A percentile compares a stretch with the other conserved stretches of the same genome.
Conservation (phyloP, 192 early-diverging fungal genomes). For the Mortierella hygrophila region DNA sequence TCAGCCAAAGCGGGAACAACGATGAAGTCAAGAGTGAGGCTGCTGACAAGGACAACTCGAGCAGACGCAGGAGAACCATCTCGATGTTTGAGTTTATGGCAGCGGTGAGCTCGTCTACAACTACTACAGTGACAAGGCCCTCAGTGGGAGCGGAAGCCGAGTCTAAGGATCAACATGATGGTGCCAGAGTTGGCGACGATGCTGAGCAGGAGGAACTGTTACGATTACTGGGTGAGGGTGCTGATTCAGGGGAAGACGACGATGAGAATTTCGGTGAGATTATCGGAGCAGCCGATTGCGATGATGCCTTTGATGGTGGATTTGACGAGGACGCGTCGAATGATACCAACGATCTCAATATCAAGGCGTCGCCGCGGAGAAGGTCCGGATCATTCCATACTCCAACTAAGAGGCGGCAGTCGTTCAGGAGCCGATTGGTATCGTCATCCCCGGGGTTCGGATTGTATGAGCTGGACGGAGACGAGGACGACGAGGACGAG, state of each 20-base stretch:
- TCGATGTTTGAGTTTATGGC: conserved; percentile 22
- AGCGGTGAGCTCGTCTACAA: not conserved
- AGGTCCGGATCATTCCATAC: conserved; percentile 15
- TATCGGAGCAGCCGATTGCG: not conserved
- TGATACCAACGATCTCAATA: not conserved
- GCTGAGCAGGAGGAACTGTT: conserved; percentile 26
- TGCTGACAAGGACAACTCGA: not conserved
- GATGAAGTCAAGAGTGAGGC: not conserved
- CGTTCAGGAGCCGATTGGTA: conserved; percentile 26
- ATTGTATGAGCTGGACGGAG: conserved; percentile 16
- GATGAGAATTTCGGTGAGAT: not conserved
- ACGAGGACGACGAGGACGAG: conserved; percentile 24
- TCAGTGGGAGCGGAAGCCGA: not conserved
- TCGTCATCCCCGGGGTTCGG: conserved; percentile 38
- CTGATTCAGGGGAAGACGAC: not conserved
- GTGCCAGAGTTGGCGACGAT: conserved; percentile 2
- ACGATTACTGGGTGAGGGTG: conserved; percentile 26
- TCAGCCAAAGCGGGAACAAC: conserved; percentile 8
- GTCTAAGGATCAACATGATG: not conserved
- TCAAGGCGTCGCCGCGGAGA: not conserved
- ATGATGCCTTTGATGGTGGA: not conserved
- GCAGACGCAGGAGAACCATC: conserved; percentile 16
- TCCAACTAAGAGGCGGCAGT: conserved; percentile 25
- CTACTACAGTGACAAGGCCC: not conserved
- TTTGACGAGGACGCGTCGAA: not conserved